Conservation (phyloP, 345 rosid genomes). For the Eucalyptus virginea region DNA sequence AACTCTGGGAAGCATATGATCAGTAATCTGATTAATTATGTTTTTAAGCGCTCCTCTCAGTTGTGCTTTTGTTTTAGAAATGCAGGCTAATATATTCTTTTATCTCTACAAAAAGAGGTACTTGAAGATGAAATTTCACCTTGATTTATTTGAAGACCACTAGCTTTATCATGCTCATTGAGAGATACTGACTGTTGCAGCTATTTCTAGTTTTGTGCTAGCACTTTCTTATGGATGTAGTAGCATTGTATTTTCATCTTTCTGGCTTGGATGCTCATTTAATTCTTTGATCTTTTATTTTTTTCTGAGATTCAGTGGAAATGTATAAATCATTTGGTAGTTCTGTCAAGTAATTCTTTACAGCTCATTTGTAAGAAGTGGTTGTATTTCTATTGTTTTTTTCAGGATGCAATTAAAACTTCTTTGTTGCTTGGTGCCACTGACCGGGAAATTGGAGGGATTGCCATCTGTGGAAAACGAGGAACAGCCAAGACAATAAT, state of each 20-base stretch:
- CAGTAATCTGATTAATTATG: neutral
- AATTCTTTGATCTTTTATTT: neutral
- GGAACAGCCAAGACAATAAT: constrained; percentile 93
- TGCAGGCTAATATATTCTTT: neutral
- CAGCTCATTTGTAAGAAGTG: neutral
- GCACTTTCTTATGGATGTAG: neutral
- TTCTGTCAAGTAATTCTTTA: neutral
- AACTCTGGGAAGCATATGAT: neutral
- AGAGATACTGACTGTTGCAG: neutral
- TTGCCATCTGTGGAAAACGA: constrained; percentile 80
- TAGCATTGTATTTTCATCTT: neutral
- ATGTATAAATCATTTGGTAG: neutral
- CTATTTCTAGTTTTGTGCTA: neutral
- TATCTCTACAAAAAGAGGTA: neutral
- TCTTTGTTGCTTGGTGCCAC: constrained; percentile 90
- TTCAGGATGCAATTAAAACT: constrained; percentile 88
- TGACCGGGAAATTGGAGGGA: constrained; percentile 92
- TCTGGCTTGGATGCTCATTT: neutral
- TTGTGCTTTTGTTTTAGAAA: neutral
- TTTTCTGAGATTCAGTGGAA: neutral
- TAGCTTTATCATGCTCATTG: neutral
- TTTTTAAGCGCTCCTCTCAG: neutral
- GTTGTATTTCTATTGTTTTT: neutral
- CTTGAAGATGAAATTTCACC: neutral
- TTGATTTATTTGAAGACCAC: neutral